Evolutionary conservation across 352 stramenopile species (phyloP).

Genomic region (Pythium brassicae): DNA sequence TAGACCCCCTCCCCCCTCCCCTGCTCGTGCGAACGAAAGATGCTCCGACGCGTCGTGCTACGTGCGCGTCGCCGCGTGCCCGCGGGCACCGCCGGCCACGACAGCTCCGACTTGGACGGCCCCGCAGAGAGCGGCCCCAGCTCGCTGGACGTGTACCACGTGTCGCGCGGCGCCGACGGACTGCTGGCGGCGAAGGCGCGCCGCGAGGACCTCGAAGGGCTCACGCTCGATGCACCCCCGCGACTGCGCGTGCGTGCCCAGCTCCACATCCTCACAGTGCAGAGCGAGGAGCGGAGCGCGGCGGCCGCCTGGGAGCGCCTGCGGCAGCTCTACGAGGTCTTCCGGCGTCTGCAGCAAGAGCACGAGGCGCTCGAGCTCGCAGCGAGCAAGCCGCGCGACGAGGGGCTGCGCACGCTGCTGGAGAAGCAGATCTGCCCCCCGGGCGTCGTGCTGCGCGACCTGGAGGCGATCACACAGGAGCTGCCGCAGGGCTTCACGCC

Average conservation of each 20-base stretch:
- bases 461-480: conserved; percentile 39
- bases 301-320: conserved; percentile 53
- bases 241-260: conserved; percentile 12
- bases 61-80: conserved; percentile 55
- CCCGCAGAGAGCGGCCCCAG: conserved; percentile 17
- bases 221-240: conserved; percentile 10
- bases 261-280: conserved; percentile 24
- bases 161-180: conserved; percentile 27
- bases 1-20: no score
- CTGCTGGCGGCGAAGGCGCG: conserved; percentile 12
- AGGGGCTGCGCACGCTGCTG: conserved; percentile 45
- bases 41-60: conserved; percentile 60
- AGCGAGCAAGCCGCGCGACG: conserved; percentile 20
- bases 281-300: conserved; percentile 45
- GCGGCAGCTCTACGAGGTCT: conserved; percentile 56
- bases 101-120: conserved; percentile 27
- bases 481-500: conserved; percentile 69
- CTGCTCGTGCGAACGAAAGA: conserved; percentile 10
- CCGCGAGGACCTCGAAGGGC: conserved; percentile 10
- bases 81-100: conserved; percentile 49
- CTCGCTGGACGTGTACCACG: conserved; percentile 44
- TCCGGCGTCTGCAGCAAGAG: conserved; percentile 33
- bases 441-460: conserved; percentile 45
- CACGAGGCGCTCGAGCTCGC: conserved; percentile 19
- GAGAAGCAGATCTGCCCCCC: conserved; percentile 27